A percentile compares a stretch with the other conserved stretches of the same genome.
These are phyloP conservation scores for Scedosporium aurantiacum DNA, from an alignment of 2,329 filamentous ascomycete genomes.

Conservation along the genomic window DNA sequence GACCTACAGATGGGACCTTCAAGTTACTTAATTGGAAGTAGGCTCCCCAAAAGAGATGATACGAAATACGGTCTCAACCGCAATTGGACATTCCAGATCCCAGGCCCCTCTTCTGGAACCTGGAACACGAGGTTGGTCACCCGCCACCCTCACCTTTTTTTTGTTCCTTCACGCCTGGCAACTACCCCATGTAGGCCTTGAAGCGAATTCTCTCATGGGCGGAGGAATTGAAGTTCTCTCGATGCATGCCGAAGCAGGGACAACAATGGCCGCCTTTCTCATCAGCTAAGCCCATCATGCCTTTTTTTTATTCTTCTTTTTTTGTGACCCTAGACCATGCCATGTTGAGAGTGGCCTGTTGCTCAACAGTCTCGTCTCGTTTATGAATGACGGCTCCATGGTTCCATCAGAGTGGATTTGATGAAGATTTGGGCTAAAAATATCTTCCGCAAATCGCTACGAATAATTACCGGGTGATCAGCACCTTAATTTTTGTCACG, in stretches of 20 bases:
- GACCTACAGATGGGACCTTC: background rate
- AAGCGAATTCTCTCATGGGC: background rate
- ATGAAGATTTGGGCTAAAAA: background rate
- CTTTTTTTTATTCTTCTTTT: background rate
- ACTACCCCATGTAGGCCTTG: background rate
- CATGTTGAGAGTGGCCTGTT: background rate
- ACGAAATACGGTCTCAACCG: background rate
- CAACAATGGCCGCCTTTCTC: background rate
- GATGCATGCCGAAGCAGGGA: background rate
- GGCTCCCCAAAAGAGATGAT: background rate
- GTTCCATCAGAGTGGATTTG: background rate
- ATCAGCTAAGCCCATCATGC: background rate
- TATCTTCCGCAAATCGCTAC: background rate
- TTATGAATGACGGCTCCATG: too few species aligned
- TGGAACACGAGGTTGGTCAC: conserved; percentile 1
- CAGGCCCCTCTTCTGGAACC: background rate
- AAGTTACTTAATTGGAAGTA: background rate
- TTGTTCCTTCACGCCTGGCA: background rate
- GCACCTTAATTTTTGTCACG: background rate
- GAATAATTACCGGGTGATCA: background rate
- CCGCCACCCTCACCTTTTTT: background rate
- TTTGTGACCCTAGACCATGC: background rate
- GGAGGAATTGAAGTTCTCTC: background rate
- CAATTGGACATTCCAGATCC: background rate
- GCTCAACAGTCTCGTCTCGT: background rate